Evolutionary conservation across 202 grass and related monocot genomes (phyloP), one percentile per base, ranked within the genome.

Genomic region (Carex arenaria): DNA sequence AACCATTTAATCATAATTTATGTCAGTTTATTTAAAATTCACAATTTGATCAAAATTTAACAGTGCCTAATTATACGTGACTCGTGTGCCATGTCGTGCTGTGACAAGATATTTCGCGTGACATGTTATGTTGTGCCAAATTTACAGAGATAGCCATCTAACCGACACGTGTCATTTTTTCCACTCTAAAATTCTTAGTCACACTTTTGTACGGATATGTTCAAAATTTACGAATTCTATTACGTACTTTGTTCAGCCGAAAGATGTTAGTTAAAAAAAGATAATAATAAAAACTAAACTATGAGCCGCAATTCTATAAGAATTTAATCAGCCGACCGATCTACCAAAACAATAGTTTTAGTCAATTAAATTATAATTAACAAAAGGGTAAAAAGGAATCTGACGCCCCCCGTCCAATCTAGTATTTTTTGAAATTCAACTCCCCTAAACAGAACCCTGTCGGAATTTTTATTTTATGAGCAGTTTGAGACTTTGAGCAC

Each of bases 351-450:
- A 57, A 57, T 12, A 72, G 18, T 19, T 19, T 73, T 23, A 54
- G 22, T 52, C 12, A 49, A 54, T 75, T 75, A 77, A 77, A n/a
- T 9, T 18, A 74, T 49, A 75, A 53, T 75, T 55, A 57, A 56
- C 8, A 59, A 77, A 28, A 45, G 4, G 15, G 34, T 0, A 32
- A 54, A 77, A 59, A 15, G 52, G 73, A 77, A 77, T 77, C 72
- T 77, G 71, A 74, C 67, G 67, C 8, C 7, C 64, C 64, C 64
- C 67, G 67, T n/a, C 40, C 72, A 77, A 56, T 57, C 51, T 34
- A 57, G 72, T 59, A 52, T 59, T 77, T 77, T 57, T 77, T 57
- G 28, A 77, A 77, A 77, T 77, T 77, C 73, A 77, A 77, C 52
- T 57, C 20, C 22, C 11, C 22, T 31, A 26, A 74, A 74, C 47